Evolutionary conservation across 345 rosid species (phyloP), one percentile per base, ranked within the genome.

Genomic region (Passiflora organensis): DNA sequence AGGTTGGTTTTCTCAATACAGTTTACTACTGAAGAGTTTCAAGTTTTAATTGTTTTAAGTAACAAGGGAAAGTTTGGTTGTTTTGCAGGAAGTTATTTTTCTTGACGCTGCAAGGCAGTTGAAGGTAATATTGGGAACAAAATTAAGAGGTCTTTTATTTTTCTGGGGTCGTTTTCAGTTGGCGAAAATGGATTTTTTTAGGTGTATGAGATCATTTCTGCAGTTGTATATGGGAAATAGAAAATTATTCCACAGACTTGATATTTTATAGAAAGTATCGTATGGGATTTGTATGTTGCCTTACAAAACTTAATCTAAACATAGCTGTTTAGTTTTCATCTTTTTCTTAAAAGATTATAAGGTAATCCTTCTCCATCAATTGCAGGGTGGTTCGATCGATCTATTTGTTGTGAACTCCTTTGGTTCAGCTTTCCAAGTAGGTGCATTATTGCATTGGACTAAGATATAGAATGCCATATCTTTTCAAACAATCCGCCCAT

Each of bases 401-500:
- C 74, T 90, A 18, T 90, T 91, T 75, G 83, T 91, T 66, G 83
- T 91, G 45, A 91, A 91, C 77, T 87, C 96, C 51, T 91, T 72
- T 56, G 96, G 95, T 63, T 91, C 97, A 51, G 81, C 82, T 58
- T 91, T 72, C 81, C 97, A 87, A 77, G 95, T 91, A 76, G 60
- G 81, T 76, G 44, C 24, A 22, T n/a, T n/a, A n/a, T 62, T 58
- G 38, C 55, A 39, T 25, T 44, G 42, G 32, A 37, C 50, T 66
- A 6, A 32, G 32, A 48, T 45, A 20, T 45, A 34, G 11, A 44
- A 48, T 14, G 5, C 53, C 47, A 53, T 39, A 25, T 19, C 21
- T 19, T 20, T 39, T 6, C 37, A n/a, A n/a, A n/a, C 36, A 17
- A 1, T 15, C 18, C 18, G 11, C 17, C 2, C 21, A 37, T 34